These are phyloP conservation scores for Crithidia expoeki DNA, from an alignment of 208 protist species.

Conservation along the genomic window DNA sequence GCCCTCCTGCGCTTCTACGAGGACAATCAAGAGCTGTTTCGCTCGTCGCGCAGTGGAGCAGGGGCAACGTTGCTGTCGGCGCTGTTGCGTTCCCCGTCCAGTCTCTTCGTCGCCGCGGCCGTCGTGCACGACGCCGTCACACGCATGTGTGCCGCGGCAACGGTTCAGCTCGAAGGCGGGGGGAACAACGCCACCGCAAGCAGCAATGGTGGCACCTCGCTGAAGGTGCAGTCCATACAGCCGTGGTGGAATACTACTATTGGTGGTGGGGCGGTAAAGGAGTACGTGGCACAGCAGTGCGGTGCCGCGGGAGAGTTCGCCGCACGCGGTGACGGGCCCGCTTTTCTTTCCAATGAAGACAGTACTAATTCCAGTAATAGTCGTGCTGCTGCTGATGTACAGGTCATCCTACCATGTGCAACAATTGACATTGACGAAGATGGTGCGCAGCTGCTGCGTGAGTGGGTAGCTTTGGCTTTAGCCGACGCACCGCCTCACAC, in stretches of 20 bases:
- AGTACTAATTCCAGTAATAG: too few species aligned
- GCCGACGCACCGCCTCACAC: background rate
- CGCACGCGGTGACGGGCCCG: background rate
- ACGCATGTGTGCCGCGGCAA: conserved; percentile 24
- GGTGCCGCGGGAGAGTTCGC: background rate
- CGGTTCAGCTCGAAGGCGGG: background rate
- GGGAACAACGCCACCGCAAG: background rate
- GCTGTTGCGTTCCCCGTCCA: conserved; percentile 34
- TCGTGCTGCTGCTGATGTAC: background rate
- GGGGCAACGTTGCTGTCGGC: conserved; percentile 1
- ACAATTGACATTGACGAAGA: background rate
- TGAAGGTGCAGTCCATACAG: background rate
- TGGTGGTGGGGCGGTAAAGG: conserved; percentile 13
- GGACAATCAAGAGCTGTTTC: conserved; percentile 5
- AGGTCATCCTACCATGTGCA: background rate
- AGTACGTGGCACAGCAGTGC: conserved; percentile 23
- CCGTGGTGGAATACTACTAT: conserved; percentile 6
- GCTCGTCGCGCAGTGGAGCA: background rate
- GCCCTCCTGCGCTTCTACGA: conserved; percentile 20
- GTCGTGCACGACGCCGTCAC: conserved; percentile 62
- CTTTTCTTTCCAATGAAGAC: too few species aligned
- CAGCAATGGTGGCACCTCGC: background rate
- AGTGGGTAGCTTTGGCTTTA: background rate
- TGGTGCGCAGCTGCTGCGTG: background rate
- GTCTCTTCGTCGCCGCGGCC: conserved; percentile 50